Evolutionary conservation across 2,329 filamentous ascomycete genomes (phyloP).

Genomic region (Ceratocystis eucalypticola): DNA sequence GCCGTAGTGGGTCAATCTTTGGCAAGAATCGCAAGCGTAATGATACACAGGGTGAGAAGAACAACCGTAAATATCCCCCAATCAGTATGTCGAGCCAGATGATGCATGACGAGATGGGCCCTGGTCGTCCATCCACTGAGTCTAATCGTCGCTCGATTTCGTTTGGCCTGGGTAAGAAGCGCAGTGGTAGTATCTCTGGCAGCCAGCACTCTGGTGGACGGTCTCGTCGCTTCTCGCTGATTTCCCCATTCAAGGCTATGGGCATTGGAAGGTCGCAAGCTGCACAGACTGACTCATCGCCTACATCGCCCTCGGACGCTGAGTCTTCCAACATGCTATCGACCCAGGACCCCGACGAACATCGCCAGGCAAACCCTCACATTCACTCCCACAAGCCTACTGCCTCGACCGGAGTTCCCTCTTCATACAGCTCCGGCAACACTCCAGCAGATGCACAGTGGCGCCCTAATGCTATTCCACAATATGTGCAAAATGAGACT

Average conservation of each 20-base stretch:
- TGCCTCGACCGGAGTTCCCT: slow-evolving; percentile 16
- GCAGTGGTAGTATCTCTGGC: slow-evolving; percentile 49
- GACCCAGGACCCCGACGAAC: slow-evolving; percentile 31
- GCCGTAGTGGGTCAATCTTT: slow-evolving; percentile 69
- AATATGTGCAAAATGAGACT: slow-evolving; percentile 33
- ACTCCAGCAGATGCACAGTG: slow-evolving; percentile 7
- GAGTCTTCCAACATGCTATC: slow-evolving; percentile 41
- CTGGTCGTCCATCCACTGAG: slow-evolving; percentile 52
- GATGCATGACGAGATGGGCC: slow-evolving; percentile 35
- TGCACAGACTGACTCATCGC: slow-evolving; percentile 28
- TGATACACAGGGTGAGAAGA: slow-evolving; percentile 28
- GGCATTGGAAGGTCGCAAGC: slow-evolving; percentile 37
- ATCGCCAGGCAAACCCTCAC: slow-evolving; percentile 3
- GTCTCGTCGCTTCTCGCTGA: slow-evolving; percentile 55
- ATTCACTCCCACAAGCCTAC: slow-evolving; percentile 12
- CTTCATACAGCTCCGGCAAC: background rate
- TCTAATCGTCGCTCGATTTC: slow-evolving; percentile 59
- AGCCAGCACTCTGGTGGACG: slow-evolving; percentile 45
- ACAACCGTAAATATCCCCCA: slow-evolving; percentile 66
- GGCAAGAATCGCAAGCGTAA: slow-evolving; percentile 40
- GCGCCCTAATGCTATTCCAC: slow-evolving; percentile 29
- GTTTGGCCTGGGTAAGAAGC: slow-evolving; percentile 54
- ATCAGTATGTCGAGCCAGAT: slow-evolving; percentile 65
- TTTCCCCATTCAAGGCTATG: slow-evolving; percentile 48
- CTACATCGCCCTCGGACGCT: slow-evolving; percentile 34